phyloP scores from a whole-genome alignment of 768 basidiomycete species.

The Coprinopsis sp. region DNA sequence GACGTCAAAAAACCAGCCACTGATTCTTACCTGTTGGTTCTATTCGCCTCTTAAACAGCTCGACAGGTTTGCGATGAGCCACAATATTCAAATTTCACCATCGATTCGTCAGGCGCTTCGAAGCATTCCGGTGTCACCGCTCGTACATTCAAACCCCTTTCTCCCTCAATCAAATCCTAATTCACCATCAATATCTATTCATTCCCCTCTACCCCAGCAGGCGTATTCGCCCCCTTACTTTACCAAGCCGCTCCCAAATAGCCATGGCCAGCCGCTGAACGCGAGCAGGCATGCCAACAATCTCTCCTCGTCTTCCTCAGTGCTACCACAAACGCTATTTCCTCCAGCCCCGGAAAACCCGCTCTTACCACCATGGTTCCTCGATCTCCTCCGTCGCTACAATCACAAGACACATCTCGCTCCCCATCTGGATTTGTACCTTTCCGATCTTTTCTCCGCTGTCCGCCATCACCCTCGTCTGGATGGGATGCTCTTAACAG shows the following conservation, averaged over 20 bases:
- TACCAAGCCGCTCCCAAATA: conserved; percentile 26
- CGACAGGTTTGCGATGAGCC: conserved; percentile 77
- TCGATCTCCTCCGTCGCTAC: conserved; percentile 25
- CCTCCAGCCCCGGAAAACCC: conserved; percentile 24
- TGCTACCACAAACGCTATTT: conserved; percentile 7
- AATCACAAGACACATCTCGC: conserved; percentile 41
- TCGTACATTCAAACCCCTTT: conserved; percentile 13
- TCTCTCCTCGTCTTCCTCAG: conserved; percentile 11
- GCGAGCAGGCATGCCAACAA: conserved; percentile 15
- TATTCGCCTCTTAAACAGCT: conserved; percentile 40
- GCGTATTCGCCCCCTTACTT: conserved; percentile 23
- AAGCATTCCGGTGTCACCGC: conserved; percentile 24
- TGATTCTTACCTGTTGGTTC: conserved; percentile 9
- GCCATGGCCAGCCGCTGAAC: conserved; percentile 16
- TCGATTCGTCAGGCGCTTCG: conserved; percentile 34
- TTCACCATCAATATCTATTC: conserved; percentile 20
- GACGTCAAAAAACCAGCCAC: too few species aligned
- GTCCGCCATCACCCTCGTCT: conserved; percentile 65
- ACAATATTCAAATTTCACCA: conserved; percentile 47
- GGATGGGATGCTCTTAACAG: conserved; percentile 65
- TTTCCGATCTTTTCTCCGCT: conserved; percentile 70
- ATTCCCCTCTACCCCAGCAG: conserved; percentile 19
- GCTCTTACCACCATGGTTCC: conserved; percentile 25
- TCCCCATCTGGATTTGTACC: conserved; percentile 53
- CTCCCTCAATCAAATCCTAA: conserved; percentile 28